Conservation (phyloP, 83 land plant genomes). For the Thuja plicata region DNA sequence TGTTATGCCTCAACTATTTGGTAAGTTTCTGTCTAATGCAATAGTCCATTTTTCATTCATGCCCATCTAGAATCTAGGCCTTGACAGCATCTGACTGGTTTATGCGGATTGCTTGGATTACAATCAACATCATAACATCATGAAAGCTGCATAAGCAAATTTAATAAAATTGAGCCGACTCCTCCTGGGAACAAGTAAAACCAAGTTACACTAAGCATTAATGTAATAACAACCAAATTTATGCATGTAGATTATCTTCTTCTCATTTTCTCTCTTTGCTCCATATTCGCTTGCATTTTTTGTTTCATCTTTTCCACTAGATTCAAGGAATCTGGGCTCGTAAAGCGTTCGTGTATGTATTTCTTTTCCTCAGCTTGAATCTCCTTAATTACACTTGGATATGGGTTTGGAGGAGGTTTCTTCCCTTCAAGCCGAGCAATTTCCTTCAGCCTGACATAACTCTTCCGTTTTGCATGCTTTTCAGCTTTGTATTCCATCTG, state of each 20-base stretch:
- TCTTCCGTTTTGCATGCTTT: constrained; percentile 49
- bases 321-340: constrained; percentile 27
- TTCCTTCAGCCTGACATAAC: constrained; percentile 48
- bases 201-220: background rate
- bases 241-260: background rate
- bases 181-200: background rate
- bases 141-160: background rate
- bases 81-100: background rate
- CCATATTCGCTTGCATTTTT: constrained; percentile 26
- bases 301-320: constrained; percentile 49
- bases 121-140: background rate
- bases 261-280: constrained; percentile 16
- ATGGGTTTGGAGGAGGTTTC: constrained; percentile 64
- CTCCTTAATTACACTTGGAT: constrained; percentile 56
- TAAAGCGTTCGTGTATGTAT: constrained; percentile 45
- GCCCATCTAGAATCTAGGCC: background rate
- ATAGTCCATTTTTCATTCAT: background rate
- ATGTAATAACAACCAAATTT: background rate
- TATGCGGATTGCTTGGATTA: background rate
- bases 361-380: constrained; percentile 66
- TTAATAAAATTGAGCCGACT: background rate
- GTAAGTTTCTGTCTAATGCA: background rate
- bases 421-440: constrained; percentile 50
- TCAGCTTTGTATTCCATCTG: constrained; percentile 64
- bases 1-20: background rate